Percentiles rank a stretch among this genome's conserved stretches.
Evolutionary conservation across 139 green algal genomes (phyloP).

Genomic region (Trebouxia sp.): DNA sequence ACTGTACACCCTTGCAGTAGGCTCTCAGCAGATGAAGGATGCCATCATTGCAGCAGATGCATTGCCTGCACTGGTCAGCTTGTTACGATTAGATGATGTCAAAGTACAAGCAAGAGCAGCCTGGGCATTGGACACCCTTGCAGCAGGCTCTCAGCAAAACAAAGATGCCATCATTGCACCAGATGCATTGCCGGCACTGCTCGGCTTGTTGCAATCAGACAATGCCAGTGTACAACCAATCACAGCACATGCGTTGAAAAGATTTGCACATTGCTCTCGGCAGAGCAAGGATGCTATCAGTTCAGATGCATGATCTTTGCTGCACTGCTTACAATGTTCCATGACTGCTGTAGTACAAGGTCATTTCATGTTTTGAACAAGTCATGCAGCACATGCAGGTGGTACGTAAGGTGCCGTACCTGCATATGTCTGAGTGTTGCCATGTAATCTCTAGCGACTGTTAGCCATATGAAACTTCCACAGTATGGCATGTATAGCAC

Average conservation of each 20-base stretch:
- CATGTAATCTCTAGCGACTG: too few relatives aligned
- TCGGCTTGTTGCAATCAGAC: background rate
- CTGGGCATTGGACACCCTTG: background rate
- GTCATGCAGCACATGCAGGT: too few relatives aligned
- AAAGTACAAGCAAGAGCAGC: too few relatives aligned
- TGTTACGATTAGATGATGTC: background rate
- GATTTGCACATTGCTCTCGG: background rate
- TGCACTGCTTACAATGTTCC: background rate
- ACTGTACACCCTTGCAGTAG: background rate
- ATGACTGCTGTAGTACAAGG: too few relatives aligned
- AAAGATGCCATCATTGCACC: conserved; percentile 4
- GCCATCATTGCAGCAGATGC: background rate
- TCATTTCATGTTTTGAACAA: too few relatives aligned
- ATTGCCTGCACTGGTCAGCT: background rate
- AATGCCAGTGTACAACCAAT: background rate
- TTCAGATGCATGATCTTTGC: background rate
- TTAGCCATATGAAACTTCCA: too few relatives aligned
- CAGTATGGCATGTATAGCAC: too few relatives aligned
- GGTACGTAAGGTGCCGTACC: too few relatives aligned
- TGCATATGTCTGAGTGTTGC: too few relatives aligned
- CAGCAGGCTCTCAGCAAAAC: background rate
- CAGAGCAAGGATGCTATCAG: background rate
- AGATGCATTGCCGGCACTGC: background rate
- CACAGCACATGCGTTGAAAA: background rate
- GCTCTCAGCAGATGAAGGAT: background rate